Base-by-base conservation (phyloP, 78 protist species). In the Chrysochromulina tobinii region DNA sequence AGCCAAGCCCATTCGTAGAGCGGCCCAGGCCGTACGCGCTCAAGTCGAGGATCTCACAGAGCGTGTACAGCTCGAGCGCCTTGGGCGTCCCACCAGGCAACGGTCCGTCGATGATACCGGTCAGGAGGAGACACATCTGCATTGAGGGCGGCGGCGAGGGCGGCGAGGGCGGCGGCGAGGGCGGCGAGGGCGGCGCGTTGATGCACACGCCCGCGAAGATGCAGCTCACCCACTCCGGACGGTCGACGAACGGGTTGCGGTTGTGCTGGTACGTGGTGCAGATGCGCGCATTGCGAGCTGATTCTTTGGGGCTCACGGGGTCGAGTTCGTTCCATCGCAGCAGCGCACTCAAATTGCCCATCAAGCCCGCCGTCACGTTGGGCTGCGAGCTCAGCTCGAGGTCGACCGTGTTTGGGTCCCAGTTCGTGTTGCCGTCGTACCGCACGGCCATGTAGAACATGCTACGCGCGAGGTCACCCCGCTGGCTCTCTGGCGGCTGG, bases 211-310 rank as follows among this genome's bases (percentile, higher is more conserved):
- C 14, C 14, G 64, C 64, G 64, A 59, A 59, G 14, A 59, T 59
- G 68, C 68, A 61, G 23, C 23, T 6, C 68, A 15, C 68, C 68
- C 68, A 61, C 68, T 61, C 68, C 21, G 68, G 68, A 21, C 17
- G 68, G 68, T 61, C 68, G 68, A 61, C 68, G 68, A 61, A 61
- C 23, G 68, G 68, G 68, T 61, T 61, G 68, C 68, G 68, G 68
- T 61, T 61, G 68, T 5, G 23, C 68, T 61, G 68, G n/a, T 18
- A 18, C n/a, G 14, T 15, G 23, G 68, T 15, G 68, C 68, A 61
- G 68, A 61, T 18, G 23, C 14, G 21, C n/a, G n/a, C 68, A 21
- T 61, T 61, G 68, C 68, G 68, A 5, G 5, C n/a, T 5, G 25
- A 21, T 21, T 61, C 68, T 11, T 2, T 2, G 23, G 68, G 25